Evolutionary conservation across 2,329 filamentous ascomycete genomes (phyloP), one percentile per base, ranked within the genome.

Genomic region (Paecilomyces formosus): DNA sequence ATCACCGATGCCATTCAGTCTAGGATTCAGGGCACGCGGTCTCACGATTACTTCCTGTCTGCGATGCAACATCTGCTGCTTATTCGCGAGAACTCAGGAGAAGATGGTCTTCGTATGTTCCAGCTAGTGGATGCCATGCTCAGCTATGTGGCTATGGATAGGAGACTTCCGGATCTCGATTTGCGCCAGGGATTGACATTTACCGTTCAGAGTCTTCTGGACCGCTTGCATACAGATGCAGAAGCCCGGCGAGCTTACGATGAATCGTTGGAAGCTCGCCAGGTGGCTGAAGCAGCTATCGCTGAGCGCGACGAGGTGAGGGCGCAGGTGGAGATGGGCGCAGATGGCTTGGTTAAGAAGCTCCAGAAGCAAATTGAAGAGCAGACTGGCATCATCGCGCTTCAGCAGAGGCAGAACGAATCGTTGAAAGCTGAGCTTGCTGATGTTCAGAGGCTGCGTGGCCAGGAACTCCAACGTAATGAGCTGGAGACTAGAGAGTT

Each of bases 91-190:
- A 94, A 92, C 63, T 91, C 95, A 66, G 88, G 89, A 54, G 94
- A 97, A 71, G 94, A 99, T 74, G 86, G 92, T 13, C 77, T 97
- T 61, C 87, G 91, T 54, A 94, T 97, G 88, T 99, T 97, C 77
- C 94, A 97, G 78, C 85, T 99, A 28, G 92, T 97, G 28, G 94
- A 99, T 75, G 88, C 90, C n/a, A 97, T 97, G 92, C 85, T 99
- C 64, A 96, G 92, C 75, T 97, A 97, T 74, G 93, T 99, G 62
- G 93, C 93, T 67, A 99, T 99, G 93, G 94, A 99, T 74, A 85
- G 94, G 70, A 85, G 94, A 63, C 76, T 97, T 63, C 94, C 94
- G 45, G 93, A 99, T 74, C 93, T 97, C 86, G 94, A 99, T 73
- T 84, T 99, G 60, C 97, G 97, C 79, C 93, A 97, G 74, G 96